A percentile compares a stretch with the other conserved stretches of the same genome.
Conservation (phyloP, 1,284 basidiomycete genomes). For the Ustilago tritici region DNA sequence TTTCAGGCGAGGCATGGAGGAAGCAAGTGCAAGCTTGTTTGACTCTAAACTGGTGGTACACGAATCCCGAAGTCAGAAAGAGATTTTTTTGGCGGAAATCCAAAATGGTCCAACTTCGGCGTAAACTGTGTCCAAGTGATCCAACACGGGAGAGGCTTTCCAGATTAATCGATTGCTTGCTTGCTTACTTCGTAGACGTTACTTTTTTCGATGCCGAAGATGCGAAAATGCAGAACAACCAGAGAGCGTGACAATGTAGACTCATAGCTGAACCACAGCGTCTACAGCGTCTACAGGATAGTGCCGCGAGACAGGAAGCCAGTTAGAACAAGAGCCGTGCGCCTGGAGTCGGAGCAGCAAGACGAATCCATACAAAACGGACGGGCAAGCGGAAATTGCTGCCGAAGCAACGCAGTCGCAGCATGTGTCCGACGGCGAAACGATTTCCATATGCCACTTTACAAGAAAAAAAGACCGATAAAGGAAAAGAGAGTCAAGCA, state of each 20-base stretch:
- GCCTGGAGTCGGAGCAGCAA: conserved; percentile 3
- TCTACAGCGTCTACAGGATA: background rate
- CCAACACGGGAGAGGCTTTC: background rate
- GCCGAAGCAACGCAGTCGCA: background rate
- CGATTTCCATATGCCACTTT: background rate
- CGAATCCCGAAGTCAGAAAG: background rate
- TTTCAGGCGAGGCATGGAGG: background rate
- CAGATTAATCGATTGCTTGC: background rate
- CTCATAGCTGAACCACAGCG: background rate
- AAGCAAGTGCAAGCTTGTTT: background rate
- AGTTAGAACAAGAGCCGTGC: background rate
- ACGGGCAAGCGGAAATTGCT: conserved; percentile 2
- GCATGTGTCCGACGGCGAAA: background rate
- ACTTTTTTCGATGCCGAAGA: background rate
- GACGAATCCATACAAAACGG: background rate
- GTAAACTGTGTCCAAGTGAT: background rate
- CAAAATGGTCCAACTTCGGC: conserved; percentile 3
- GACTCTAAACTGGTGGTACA: background rate
- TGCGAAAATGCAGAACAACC: background rate
- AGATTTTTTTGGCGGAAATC: background rate
- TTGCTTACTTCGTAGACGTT: background rate
- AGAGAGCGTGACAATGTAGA: conserved; percentile 5
- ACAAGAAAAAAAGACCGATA: too few relatives aligned
- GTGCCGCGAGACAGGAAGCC: background rate
- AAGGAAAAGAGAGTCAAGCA: background rate